Conservation (phyloP, 2,329 filamentous ascomycete genomes). For the Aspergillus caelatus region DNA sequence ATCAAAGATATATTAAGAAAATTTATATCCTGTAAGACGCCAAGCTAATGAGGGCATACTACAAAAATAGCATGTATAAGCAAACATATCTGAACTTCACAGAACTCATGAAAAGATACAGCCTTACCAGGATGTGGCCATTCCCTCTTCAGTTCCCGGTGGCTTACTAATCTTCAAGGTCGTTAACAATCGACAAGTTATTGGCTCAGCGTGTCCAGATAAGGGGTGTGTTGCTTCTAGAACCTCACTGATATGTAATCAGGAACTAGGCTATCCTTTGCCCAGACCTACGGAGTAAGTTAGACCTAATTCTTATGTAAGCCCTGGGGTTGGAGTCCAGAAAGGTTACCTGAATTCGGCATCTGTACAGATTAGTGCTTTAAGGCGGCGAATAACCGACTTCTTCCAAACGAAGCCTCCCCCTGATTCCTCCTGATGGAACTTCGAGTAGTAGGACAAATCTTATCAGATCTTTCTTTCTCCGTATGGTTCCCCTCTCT, state of each 20-base stretch:
- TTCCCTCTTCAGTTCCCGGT: neutral
- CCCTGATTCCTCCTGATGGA: neutral
- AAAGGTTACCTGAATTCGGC: neutral
- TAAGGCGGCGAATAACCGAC: neutral
- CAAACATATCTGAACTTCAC: neutral
- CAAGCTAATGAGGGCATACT: neutral
- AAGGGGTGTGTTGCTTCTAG: neutral
- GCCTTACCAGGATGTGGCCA: neutral
- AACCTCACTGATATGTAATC: conserved; percentile 1
- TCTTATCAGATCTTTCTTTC: conserved; percentile 19
- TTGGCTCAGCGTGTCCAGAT: neutral
- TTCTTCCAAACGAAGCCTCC: neutral
- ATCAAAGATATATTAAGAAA: neutral
- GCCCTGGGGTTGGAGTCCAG: neutral
- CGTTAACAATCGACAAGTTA: neutral
- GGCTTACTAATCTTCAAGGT: neutral
- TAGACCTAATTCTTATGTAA: neutral
- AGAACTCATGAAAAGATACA: neutral
- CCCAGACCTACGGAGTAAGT: no score
- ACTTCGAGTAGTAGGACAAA: conserved; percentile 5
- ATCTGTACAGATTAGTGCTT: neutral
- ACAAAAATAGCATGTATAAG: neutral
- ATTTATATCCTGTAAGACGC: neutral
- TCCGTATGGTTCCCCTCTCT: neutral
- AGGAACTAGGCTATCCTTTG: neutral